Conservation (phyloP, 1,139 yeast species). For the Geotrichum carabidarum region DNA sequence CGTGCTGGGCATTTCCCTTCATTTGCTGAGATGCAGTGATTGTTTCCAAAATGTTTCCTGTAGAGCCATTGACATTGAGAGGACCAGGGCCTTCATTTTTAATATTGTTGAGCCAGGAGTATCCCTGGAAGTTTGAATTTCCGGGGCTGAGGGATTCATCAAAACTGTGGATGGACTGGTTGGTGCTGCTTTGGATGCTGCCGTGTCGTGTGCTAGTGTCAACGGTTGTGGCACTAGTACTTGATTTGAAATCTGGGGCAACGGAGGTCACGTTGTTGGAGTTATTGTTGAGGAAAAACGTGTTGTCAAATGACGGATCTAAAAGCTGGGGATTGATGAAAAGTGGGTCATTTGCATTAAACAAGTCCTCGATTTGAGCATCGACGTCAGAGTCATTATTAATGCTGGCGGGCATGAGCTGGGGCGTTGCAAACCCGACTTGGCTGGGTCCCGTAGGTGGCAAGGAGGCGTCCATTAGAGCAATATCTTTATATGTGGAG, state of each 20-base stretch:
- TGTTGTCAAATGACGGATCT: slow-evolving; percentile 19
- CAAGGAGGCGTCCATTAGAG: slow-evolving; percentile 33
- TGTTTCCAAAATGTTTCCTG: slow-evolving; percentile 3
- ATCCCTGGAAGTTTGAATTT: slow-evolving; percentile 15
- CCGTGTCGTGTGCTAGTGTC: slow-evolving; percentile 7
- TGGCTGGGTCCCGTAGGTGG: slow-evolving; percentile 48
- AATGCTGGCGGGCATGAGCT: slow-evolving; percentile 41
- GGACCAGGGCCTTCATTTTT: slow-evolving; percentile 12
- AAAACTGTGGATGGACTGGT: slow-evolving; percentile 4
- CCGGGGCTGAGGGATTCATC: slow-evolving; percentile 16
- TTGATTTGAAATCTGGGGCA: slow-evolving; percentile 1
- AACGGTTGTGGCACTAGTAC: slow-evolving; percentile 10
- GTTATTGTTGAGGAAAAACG: slow-evolving; percentile 6
- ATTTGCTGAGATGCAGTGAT: slow-evolving; percentile 1
- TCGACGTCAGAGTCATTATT: slow-evolving; percentile 27
- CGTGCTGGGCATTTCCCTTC: not conserved
- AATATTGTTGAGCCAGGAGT: slow-evolving; percentile 19
- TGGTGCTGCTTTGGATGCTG: slow-evolving; percentile 10
- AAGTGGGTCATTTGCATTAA: slow-evolving; percentile 28
- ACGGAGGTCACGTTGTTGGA: slow-evolving; percentile 16
- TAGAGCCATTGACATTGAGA: slow-evolving; percentile 8
- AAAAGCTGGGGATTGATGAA: slow-evolving; percentile 37
- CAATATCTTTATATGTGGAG: slow-evolving; percentile 47
- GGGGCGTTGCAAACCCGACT: slow-evolving; percentile 79
- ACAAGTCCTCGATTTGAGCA: slow-evolving; percentile 28